A percentile compares a stretch with the other conserved stretches of the same genome.
Conservation (phyloP, 2,329 filamentous ascomycete genomes). For the Macroventuria anomochaeta region DNA sequence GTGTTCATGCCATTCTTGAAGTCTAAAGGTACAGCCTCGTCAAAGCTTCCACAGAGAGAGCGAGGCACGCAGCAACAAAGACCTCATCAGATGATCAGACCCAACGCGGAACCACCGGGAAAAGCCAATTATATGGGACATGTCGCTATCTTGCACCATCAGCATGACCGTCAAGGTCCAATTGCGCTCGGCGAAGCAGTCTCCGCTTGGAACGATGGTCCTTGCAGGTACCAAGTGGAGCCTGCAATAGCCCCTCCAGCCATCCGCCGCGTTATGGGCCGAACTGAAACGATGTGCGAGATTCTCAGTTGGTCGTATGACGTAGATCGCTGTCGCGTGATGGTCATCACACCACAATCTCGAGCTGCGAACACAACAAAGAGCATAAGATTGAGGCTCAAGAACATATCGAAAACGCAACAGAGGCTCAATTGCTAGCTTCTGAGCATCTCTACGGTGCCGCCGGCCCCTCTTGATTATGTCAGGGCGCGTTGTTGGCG, state of each 20-base stretch:
- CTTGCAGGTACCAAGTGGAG: conserved; percentile 31
- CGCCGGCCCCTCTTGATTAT: conserved; percentile 2
- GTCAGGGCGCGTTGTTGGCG: conserved; percentile 22
- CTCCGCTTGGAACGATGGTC: conserved; percentile 11
- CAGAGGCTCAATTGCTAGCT: conserved; percentile 35
- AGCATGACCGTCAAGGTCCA: conserved; percentile 11
- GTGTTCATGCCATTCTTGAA: neutral
- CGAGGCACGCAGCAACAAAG: neutral
- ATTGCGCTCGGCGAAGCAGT: conserved; percentile 13
- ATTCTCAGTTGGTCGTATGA: conserved; percentile 34
- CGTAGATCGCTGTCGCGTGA: conserved; percentile 43
- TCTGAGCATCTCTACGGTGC: neutral
- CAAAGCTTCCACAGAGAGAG: neutral
- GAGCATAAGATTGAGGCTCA: conserved; percentile 12
- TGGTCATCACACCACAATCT: conserved; percentile 31
- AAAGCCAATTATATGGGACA: conserved; percentile 12
- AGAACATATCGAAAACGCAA: neutral
- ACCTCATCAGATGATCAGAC: conserved; percentile 8
- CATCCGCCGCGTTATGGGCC: conserved; percentile 18
- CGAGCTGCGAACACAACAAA: conserved; percentile 13
- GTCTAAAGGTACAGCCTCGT: neutral
- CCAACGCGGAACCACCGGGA: conserved; percentile 7
- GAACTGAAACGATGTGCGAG: conserved; percentile 31
- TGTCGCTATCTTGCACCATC: conserved; percentile 16
- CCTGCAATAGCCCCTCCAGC: conserved; percentile 14